phyloP scores from a whole-genome alignment of 2,329 filamentous ascomycete species.

The Clarireedia hainanense region DNA sequence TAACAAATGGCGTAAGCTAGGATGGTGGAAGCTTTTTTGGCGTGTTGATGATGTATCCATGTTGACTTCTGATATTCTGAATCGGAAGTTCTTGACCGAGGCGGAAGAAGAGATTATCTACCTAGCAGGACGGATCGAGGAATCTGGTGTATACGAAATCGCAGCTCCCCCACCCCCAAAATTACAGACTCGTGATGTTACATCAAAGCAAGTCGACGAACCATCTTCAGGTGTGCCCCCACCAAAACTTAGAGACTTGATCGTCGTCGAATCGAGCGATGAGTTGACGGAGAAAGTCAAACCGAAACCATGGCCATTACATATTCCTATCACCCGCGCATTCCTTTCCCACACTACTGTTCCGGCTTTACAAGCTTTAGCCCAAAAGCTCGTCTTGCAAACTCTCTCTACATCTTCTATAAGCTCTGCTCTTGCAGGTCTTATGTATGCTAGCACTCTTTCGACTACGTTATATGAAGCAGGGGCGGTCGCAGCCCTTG shows the following conservation, averaged over 20 bases:
- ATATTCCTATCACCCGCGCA: constrained; percentile 64
- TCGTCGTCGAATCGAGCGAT: constrained; percentile 18
- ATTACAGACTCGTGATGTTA: constrained; percentile 13
- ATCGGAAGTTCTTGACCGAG: constrained; percentile 65
- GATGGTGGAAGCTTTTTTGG: constrained; percentile 96
- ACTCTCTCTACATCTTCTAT: constrained; percentile 62
- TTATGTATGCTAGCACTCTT: constrained; percentile 49
- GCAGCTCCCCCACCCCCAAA: neutral
- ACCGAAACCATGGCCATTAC: constrained; percentile 54
- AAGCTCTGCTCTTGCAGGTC: constrained; percentile 43
- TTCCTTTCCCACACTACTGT: constrained; percentile 60
- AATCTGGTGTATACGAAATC: constrained; percentile 42
- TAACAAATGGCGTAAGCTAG: constrained; percentile 68
- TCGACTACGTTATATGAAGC: constrained; percentile 51
- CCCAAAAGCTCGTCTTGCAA: constrained; percentile 67
- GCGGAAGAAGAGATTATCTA: constrained; percentile 80
- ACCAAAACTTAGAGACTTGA: constrained; percentile 17
- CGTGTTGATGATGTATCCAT: constrained; percentile 85
- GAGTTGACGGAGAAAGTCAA: constrained; percentile 9
- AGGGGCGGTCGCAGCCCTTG: constrained; percentile 53
- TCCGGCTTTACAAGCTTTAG: constrained; percentile 62
- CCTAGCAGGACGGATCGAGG: constrained; percentile 67
- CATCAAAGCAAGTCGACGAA: constrained; percentile 19
- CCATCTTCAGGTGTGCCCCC: constrained; percentile 9
- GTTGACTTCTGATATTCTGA: constrained; percentile 72